Percentiles rank a stretch among this genome's conserved stretches.
These are phyloP conservation scores for Termitomyces sp. DNA, from an alignment of 768 basidiomycete species.

Conservation along the genomic window DNA sequence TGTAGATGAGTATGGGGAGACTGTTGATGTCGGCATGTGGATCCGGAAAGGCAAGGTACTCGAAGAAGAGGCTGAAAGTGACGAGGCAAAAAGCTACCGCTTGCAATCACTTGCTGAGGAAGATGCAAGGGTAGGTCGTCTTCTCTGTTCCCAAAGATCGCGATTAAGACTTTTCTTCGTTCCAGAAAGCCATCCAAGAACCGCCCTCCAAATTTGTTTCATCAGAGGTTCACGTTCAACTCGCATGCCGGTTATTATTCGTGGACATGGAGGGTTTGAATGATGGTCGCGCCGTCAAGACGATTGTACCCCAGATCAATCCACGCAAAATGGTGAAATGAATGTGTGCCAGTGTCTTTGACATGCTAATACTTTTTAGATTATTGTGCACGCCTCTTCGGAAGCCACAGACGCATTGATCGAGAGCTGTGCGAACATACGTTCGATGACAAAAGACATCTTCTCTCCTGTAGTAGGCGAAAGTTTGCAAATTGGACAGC, in stretches of 20 bases:
- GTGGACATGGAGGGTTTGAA: slow-evolving; percentile 96
- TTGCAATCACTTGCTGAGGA: slow-evolving; percentile 67
- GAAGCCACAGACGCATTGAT: slow-evolving; percentile 68
- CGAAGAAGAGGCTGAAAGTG: slow-evolving; percentile 84
- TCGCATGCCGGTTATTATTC: slow-evolving; percentile 84
- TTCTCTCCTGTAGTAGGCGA: slow-evolving; percentile 75
- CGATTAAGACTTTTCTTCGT: background rate
- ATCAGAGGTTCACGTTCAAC: slow-evolving; percentile 66
- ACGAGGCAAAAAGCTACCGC: slow-evolving; percentile 70
- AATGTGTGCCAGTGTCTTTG: background rate
- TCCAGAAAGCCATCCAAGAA: slow-evolving; percentile 69
- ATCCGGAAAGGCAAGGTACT: slow-evolving; percentile 84
- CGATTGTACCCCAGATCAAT: slow-evolving; percentile 93
- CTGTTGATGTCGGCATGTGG: slow-evolving; percentile 95
- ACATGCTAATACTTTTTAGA: slow-evolving; percentile 38
- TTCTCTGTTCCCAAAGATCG: background rate
- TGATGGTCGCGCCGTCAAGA: slow-evolving; percentile 95
- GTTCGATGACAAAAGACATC: slow-evolving; percentile 90
- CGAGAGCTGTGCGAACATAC: slow-evolving; percentile 74
- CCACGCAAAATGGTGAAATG: slow-evolving; percentile 83
- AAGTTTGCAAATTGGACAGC: slow-evolving; percentile 86
- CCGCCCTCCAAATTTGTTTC: slow-evolving; percentile 89
- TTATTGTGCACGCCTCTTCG: slow-evolving; percentile 77
- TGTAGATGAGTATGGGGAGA: slow-evolving; percentile 95
- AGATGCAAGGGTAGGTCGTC: slow-evolving; percentile 60